Conservation (phyloP, 2,329 filamentous ascomycete genomes). For the Hypoxylon sp. region DNA sequence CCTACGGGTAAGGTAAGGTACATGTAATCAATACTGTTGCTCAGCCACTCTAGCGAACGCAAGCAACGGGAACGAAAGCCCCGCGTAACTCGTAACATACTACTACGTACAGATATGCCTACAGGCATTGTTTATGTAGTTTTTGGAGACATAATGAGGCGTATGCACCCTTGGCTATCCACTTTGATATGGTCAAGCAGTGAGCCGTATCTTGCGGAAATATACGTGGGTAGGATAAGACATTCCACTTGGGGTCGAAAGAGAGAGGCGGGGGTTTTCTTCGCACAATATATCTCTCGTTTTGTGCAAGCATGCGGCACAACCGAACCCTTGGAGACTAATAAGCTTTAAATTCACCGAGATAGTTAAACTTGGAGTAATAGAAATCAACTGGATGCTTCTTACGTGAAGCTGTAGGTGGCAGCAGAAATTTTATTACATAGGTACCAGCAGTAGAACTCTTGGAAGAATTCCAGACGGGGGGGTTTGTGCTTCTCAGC, state of each 20-base stretch:
- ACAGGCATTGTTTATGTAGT: slow-evolving; percentile 11
- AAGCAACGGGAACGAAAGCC: slow-evolving; percentile 29
- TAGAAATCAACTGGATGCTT: neutral
- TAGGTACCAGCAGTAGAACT: slow-evolving; percentile 1
- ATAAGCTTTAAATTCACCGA: slow-evolving; percentile 29
- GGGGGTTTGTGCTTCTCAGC: slow-evolving; percentile 21
- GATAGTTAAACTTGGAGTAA: slow-evolving; percentile 18
- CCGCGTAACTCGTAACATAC: slow-evolving; percentile 19
- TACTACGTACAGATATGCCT: neutral
- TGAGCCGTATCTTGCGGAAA: slow-evolving; percentile 17
- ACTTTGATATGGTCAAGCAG: slow-evolving; percentile 21
- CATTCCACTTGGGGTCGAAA: slow-evolving; percentile 5
- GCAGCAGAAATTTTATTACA: slow-evolving; percentile 6
- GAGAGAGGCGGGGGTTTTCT: slow-evolving; percentile 22
- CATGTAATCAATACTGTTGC: slow-evolving; percentile 24
- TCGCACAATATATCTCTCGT: slow-evolving; percentile 28
- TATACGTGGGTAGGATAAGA: slow-evolving; percentile 8
- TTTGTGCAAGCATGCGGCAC: slow-evolving; percentile 36
- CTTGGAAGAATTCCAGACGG: neutral
- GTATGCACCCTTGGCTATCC: slow-evolving; percentile 33
- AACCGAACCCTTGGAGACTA: slow-evolving; percentile 27
- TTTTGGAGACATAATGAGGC: slow-evolving; percentile 30
- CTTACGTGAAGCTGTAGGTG: neutral
- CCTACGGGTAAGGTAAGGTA: neutral
- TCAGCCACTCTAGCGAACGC: slow-evolving; percentile 37